Base-by-base conservation (phyloP, 176 grass and related monocot genomes). In the Calamus simplicifolius region DNA sequence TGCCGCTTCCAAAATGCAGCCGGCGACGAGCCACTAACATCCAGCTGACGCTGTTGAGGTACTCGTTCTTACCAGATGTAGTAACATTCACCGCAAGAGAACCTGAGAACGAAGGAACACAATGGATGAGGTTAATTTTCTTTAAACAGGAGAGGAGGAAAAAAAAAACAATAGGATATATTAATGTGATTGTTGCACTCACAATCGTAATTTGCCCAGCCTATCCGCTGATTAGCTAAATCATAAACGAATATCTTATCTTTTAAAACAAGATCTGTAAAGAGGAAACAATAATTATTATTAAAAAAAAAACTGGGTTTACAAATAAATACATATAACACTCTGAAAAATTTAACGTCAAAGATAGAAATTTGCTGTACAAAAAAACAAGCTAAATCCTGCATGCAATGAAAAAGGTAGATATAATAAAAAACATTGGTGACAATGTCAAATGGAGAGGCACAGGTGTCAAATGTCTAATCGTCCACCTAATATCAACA, bases 201-300 rank as follows among this genome's bases (percentile, higher is more conserved):
- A 97, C 92, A 97, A 16, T 97, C 92, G 4, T 97, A 97, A 69
- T 88, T 77, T 6, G 67, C 48, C 92, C 92, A 97, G 67, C 92
- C 92, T 53, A 97, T 88, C 29, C 84, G 78, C 77, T 85, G 75
- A 62, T 88, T 97, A n/a, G 53, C 72, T 72, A 97, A 51, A 70
- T 97, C 92, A 57, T 97, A 97, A 54, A 97, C 92, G 35, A 97
- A 77, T 78, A 97, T 88, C 81, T 97, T 97, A 63, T 97, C 92
- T 75, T 97, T 97, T 14, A 97, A 59, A 72, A 97, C 84, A 71
- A 97, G 61, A 82, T 97, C 92, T 97, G 78, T 13, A 4, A 49
- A 50, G 69, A 59, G 25, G 25, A 30, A 23, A 57, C 23, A 38
- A 10, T 58, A 59, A 50, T 13, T 50, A 10, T 84, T 51, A 85